phyloP scores from a whole-genome alignment of 495 filamentous ascomycete genomes.

The Podospora conica region DNA sequence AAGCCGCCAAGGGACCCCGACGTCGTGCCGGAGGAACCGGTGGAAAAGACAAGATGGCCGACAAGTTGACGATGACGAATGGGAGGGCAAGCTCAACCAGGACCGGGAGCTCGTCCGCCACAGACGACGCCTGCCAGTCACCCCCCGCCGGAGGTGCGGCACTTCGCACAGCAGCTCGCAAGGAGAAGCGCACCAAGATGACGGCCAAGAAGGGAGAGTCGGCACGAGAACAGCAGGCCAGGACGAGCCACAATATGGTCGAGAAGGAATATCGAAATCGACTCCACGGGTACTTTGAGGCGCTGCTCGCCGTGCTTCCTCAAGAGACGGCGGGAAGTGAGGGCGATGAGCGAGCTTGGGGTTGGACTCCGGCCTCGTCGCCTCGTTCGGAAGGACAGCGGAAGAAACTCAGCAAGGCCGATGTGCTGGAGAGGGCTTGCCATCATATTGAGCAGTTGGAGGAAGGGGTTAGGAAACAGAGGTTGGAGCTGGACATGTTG shows the following conservation, averaged over 20 bases:
- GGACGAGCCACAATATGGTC: slow-evolving; percentile 17
- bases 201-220: slow-evolving; percentile 16
- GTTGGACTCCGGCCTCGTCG: neutral
- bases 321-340: neutral
- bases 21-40: neutral
- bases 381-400: neutral
- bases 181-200: neutral
- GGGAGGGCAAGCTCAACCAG: no score
- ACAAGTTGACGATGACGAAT: neutral
- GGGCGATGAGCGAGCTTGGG: neutral
- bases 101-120: neutral
- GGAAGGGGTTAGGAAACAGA: neutral
- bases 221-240: slow-evolving; percentile 5
- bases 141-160: neutral
- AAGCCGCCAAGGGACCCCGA: neutral
- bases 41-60: neutral
- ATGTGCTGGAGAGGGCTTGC: slow-evolving; percentile 14
- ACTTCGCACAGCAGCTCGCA: slow-evolving; percentile 16
- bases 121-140: neutral
- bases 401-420: slow-evolving; percentile 17
- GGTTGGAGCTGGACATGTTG: neutral
- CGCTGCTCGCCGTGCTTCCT: slow-evolving; percentile 14
- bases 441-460: slow-evolving; percentile 5
- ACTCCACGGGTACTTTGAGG: slow-evolving; percentile 15
- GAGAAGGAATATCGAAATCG: slow-evolving; percentile 21